A percentile compares a stretch with the other conserved stretches of the same genome.
These are phyloP conservation scores for Phlebiopsis flavidoalba DNA, from an alignment of 768 basidiomycete genomes.

Conservation along the genomic window DNA sequence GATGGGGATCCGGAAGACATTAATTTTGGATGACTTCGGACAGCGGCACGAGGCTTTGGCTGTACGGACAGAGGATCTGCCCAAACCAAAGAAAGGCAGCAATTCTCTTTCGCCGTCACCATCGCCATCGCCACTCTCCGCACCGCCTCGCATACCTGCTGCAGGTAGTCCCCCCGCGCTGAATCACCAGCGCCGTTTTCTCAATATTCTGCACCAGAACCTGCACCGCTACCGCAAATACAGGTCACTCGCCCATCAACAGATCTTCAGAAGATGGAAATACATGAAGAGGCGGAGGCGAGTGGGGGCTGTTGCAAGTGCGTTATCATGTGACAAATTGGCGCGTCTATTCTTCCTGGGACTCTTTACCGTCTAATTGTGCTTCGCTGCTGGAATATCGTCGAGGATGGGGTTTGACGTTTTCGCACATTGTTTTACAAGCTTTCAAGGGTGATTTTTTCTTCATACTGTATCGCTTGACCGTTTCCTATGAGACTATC, in stretches of 20 bases:
- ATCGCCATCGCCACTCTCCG: neutral
- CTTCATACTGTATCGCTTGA: neutral
- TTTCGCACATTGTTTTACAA: conserved; percentile 1
- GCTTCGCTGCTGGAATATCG: conserved; percentile 3
- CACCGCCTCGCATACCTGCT: neutral
- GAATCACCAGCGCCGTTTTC: conserved; percentile 62
- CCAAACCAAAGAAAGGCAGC: neutral
- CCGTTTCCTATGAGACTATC: neutral
- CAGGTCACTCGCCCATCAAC: conserved; percentile 14
- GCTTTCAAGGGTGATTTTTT: neutral
- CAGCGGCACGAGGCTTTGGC: conserved; percentile 23
- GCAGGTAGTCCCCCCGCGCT: conserved; percentile 21
- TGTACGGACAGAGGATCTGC: conserved; percentile 16
- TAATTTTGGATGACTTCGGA: conserved; percentile 67
- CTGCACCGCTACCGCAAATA: conserved; percentile 4
- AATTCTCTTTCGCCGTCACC: conserved; percentile 16
- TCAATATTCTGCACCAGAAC: conserved; percentile 34
- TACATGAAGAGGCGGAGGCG: conserved; percentile 40
- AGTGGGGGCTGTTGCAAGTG: conserved; percentile 75
- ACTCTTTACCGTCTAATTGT: neutral
- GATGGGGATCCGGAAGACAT: conserved; percentile 30
- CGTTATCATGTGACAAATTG: conserved; percentile 66
- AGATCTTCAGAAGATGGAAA: conserved; percentile 22
- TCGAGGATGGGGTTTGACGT: neutral
- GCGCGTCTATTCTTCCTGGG: neutral